Percentiles rank a stretch among this genome's conserved stretches.
Evolutionary conservation across 1,139 yeast genomes (phyloP).

Genomic region (Kodamaea alishanica): DNA sequence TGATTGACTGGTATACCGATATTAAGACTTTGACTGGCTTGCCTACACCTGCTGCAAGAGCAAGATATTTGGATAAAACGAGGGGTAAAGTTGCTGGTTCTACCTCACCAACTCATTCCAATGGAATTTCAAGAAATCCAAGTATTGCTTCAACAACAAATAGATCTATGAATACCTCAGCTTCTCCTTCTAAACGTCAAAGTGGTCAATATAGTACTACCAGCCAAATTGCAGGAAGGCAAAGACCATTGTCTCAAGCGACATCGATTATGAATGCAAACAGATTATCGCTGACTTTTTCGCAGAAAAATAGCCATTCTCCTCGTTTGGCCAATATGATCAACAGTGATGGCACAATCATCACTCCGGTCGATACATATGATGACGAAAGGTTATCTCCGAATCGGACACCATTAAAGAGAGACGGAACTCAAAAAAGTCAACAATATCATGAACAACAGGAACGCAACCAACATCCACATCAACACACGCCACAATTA

Average conservation of each 20-base stretch:
- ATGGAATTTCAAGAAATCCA: slow-evolving; percentile 28
- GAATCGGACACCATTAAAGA: neutral
- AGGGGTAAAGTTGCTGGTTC: slow-evolving; percentile 10
- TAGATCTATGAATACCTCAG: slow-evolving; percentile 19
- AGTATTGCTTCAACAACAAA: slow-evolving; percentile 28
- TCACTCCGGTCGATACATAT: slow-evolving; percentile 39
- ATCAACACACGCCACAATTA: slow-evolving; percentile 10
- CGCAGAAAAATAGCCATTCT: slow-evolving; percentile 34
- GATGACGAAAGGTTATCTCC: slow-evolving; percentile 9
- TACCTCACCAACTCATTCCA: slow-evolving; percentile 8
- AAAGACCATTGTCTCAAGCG: slow-evolving; percentile 24
- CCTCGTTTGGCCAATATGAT: slow-evolving; percentile 42
- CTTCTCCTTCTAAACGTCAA: slow-evolving; percentile 2
- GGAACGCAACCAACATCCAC: slow-evolving; percentile 9
- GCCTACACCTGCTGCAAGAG: slow-evolving; percentile 53
- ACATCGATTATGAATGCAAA: slow-evolving; percentile 25
- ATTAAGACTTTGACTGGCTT: slow-evolving; percentile 61
- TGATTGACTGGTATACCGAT: slow-evolving; percentile 85
- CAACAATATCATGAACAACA: slow-evolving; percentile 5
- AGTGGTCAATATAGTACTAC: slow-evolving; percentile 8
- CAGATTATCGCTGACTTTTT: slow-evolving; percentile 38
- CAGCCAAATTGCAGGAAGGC: slow-evolving; percentile 4
- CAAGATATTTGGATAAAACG: slow-evolving; percentile 20
- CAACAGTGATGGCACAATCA: slow-evolving; percentile 47
- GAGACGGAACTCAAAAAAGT: slow-evolving; percentile 7